A percentile compares a stretch with the other conserved stretches of the same genome.
These are phyloP conservation scores for Curvularia hawaiiensis DNA, from an alignment of 2,329 filamentous ascomycete genomes.

Conservation along the genomic window DNA sequence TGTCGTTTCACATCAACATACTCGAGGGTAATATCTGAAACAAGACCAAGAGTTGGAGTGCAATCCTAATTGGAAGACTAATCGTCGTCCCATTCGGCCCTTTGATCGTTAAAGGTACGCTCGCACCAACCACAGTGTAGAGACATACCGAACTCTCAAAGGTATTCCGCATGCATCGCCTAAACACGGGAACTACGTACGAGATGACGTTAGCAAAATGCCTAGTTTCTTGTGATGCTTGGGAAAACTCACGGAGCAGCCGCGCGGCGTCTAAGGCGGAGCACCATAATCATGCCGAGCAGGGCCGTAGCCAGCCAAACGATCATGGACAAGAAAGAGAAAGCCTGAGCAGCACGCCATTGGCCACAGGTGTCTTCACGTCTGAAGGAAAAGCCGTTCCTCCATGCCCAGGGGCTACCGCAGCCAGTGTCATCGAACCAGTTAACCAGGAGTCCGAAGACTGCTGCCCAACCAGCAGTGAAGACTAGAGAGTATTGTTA, in stretches of 20 bases:
- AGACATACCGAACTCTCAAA: not conserved
- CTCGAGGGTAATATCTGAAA: not conserved
- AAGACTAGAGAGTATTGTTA: slow-evolving; percentile 52
- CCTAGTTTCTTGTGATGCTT: not conserved
- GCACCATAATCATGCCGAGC: slow-evolving; percentile 28
- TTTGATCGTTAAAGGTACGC: not conserved
- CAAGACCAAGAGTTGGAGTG: not conserved
- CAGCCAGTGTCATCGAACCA: slow-evolving; percentile 34
- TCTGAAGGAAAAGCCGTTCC: slow-evolving; percentile 50
- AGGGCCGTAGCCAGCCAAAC: slow-evolving; percentile 67
- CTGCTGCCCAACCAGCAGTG: slow-evolving; percentile 69
- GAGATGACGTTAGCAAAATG: not conserved
- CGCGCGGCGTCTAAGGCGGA: slow-evolving; percentile 21
- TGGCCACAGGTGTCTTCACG: slow-evolving; percentile 62
- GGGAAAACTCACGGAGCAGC: slow-evolving; percentile 12
- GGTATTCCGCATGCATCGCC: not conserved
- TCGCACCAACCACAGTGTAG: too few species aligned
- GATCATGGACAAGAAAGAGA: slow-evolving; percentile 72
- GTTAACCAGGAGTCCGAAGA: slow-evolving; percentile 48
- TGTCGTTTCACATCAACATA: not conserved
- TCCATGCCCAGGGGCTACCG: slow-evolving; percentile 56
- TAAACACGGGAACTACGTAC: not conserved
- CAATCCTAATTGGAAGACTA: not conserved
- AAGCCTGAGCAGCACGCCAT: slow-evolving; percentile 74
- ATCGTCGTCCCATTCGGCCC: not conserved